Conservation (phyloP, 176 grass and related monocot species). For the barley (Hordeum vulgare) region MorexV3_pseudomolecules_assembly NC_058522.1:226630157-226630656, state of each 20-base stretch:
- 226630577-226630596: conserved; percentile 67
- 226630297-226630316: conserved; percentile 33
- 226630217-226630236: conserved; percentile 52
- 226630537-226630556: conserved; percentile 71
- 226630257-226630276: conserved; percentile 61
- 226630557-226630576: conserved; percentile 64
- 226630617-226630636: conserved; percentile 79
- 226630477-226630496: conserved; percentile 51
- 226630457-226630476: conserved; percentile 50
- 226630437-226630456: conserved; percentile 60
- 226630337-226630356: conserved; percentile 48
- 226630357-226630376: conserved; percentile 77
- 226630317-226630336: conserved; percentile 53
- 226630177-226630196: conserved; percentile 5
- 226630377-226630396: conserved; percentile 75
- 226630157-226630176: conserved; percentile 36
- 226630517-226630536: conserved; percentile 63
- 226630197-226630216: conserved; percentile 27
- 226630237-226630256: conserved; percentile 51
- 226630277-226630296: conserved; percentile 55
- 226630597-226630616: conserved; percentile 78
- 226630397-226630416: conserved; percentile 55
- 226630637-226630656: conserved; percentile 73
- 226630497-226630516: conserved; percentile 60
- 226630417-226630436: conserved; percentile 66